Conservation (phyloP, 495 filamentous ascomycete species). For the Lentithecium fluviatile region DNA sequence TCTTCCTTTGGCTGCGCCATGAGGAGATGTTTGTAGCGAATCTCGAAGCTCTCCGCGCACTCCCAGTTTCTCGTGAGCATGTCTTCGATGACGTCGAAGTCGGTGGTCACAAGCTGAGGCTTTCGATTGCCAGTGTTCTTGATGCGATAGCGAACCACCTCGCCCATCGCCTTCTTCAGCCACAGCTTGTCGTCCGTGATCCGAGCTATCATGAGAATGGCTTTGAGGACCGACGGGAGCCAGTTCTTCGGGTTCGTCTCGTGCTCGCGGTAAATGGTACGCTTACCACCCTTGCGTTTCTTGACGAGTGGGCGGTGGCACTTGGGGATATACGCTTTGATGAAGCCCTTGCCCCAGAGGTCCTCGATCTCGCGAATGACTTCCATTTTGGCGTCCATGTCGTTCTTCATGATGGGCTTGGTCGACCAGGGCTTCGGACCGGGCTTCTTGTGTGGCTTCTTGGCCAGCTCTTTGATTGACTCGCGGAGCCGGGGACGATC, state of each 20-base stretch:
- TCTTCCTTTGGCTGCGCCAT: background rate
- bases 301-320: conserved; percentile 20
- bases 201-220: conserved; percentile 14
- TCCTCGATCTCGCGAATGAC: conserved; percentile 25
- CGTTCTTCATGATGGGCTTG: conserved; percentile 25
- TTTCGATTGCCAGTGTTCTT: conserved; percentile 27
- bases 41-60: conserved; percentile 11
- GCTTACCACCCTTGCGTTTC: conserved; percentile 12
- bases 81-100: conserved; percentile 31
- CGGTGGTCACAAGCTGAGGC: conserved; percentile 27
- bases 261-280: background rate
- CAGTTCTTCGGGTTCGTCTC: conserved; percentile 28
- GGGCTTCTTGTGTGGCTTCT: conserved; percentile 23
- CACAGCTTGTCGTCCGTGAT: conserved; percentile 7
- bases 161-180: conserved; percentile 15
- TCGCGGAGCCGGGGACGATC: too few species aligned
- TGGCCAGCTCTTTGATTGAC: too few species aligned
- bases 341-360: conserved; percentile 22
- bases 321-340: conserved; percentile 20
- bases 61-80: conserved; percentile 12
- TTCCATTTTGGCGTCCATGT: conserved; percentile 20
- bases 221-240: conserved; percentile 22
- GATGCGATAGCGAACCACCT: conserved; percentile 20
- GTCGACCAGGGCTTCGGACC: conserved; percentile 11
- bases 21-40: conserved; percentile 26